Percentiles rank a stretch among this genome's conserved stretches.
phyloP scores from a whole-genome alignment of 371 early-diverging fungal species.

The Zychaea mexicana region DNA sequence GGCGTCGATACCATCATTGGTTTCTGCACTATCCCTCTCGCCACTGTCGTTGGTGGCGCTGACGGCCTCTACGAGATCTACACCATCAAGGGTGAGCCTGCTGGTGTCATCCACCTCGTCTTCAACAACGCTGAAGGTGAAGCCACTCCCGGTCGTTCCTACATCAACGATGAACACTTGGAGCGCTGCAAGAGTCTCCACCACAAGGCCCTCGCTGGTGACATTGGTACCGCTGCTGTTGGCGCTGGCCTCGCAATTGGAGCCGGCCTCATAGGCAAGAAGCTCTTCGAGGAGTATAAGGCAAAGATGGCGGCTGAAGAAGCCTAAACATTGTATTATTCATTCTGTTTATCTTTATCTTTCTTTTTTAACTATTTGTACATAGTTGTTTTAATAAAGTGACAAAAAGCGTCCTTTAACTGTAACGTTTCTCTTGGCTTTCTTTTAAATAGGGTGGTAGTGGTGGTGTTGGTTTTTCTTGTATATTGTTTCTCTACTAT shows the following conservation, averaged over 20 bases:
- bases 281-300: constrained; percentile 42
- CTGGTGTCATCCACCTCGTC: constrained; percentile 50
- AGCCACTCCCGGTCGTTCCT: constrained; percentile 44
- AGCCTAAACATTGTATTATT: constrained; percentile 4
- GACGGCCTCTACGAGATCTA: constrained; percentile 54
- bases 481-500: too few species aligned
- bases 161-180: constrained; percentile 45
- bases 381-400: constrained; percentile 8
- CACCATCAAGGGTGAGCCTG: constrained; percentile 44
- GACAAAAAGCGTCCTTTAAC: neutral
- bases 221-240: constrained; percentile 45
- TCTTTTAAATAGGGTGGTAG: neutral
- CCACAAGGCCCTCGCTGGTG: constrained; percentile 46
- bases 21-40: constrained; percentile 62
- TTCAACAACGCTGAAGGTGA: constrained; percentile 20
- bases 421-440: neutral
- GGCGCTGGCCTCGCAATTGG: constrained; percentile 53
- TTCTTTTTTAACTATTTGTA: constrained; percentile 2
- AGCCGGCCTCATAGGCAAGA: constrained; percentile 54
- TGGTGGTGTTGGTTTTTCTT: too few species aligned
- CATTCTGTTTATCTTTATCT: neutral
- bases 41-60: constrained; percentile 51
- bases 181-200: constrained; percentile 45
- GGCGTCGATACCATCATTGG: constrained; percentile 54
- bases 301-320: constrained; percentile 33